A percentile compares a stretch with the other conserved stretches of the same genome.
Evolutionary conservation across 1,284 basidiomycete genomes (phyloP).

Genomic region (Pholiota adiposa): DNA sequence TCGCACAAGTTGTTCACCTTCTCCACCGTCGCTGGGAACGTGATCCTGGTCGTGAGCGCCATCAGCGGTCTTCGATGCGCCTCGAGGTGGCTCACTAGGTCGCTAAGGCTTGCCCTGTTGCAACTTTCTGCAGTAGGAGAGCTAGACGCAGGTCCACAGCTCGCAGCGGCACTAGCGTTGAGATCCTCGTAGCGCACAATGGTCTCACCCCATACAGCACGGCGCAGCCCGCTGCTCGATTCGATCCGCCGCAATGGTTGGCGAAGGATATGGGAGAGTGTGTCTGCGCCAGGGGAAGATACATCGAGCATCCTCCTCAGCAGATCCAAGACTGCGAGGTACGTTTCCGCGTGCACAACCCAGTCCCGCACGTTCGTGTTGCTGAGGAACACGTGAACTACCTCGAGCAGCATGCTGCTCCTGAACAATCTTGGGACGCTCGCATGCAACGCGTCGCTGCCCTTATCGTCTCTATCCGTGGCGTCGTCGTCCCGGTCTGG

Average conservation of each 20-base stretch:
- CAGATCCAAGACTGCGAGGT: conserved; percentile 30
- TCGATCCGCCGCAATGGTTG: conserved; percentile 21
- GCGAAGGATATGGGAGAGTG: conserved; percentile 20
- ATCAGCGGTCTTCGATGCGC: conserved; percentile 28
- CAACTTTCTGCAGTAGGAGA: background rate
- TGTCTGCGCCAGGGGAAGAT: conserved; percentile 11
- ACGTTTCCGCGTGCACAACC: conserved; percentile 35
- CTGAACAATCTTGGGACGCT: conserved; percentile 26
- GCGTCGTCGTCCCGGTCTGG: conserved; percentile 10
- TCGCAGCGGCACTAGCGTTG: background rate
- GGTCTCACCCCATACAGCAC: conserved; percentile 24
- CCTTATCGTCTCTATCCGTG: conserved; percentile 5
- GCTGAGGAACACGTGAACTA: conserved; percentile 32
- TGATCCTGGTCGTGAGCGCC: conserved; percentile 29
- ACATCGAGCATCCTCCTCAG: conserved; percentile 31
- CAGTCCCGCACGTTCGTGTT: conserved; percentile 34
- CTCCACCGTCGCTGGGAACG: conserved; percentile 35
- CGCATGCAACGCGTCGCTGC: conserved; percentile 17
- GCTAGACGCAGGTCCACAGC: background rate
- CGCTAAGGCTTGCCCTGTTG: conserved; percentile 18
- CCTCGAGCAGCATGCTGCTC: conserved; percentile 31
- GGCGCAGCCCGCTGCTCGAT: conserved; percentile 20
- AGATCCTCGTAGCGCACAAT: conserved; percentile 14
- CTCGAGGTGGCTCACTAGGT: conserved; percentile 33
- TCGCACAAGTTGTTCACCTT: conserved; percentile 39